A percentile compares a stretch with the other conserved stretches of the same genome.
phyloP scores from a whole-genome alignment of 495 filamentous ascomycete genomes.

The Parmelia sp. region DNA sequence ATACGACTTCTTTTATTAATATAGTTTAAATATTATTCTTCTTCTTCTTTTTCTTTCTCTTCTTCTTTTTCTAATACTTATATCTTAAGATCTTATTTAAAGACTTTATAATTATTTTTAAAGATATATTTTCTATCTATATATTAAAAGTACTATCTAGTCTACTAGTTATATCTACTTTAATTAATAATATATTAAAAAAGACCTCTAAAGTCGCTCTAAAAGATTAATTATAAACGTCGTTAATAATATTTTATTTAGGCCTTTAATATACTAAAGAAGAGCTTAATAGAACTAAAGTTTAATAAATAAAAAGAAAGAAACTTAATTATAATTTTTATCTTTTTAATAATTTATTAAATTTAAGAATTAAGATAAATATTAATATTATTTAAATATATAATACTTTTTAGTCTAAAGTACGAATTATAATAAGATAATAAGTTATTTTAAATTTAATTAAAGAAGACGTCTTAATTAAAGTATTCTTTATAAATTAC shows the following conservation, averaged over 20 bases:
- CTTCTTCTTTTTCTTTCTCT: no score
- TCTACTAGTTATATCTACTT: background rate
- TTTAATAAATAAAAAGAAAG: background rate
- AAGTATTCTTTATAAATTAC: background rate
- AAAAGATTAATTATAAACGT: background rate
- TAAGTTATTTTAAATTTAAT: no score
- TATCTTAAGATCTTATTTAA: background rate
- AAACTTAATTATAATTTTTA: background rate
- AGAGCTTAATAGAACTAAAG: background rate
- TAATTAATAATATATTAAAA: background rate
- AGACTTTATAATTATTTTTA: background rate
- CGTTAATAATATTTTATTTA: background rate
- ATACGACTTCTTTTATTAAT: background rate
- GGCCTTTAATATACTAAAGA: background rate
- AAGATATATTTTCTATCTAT: background rate
- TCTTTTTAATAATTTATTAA: no score
- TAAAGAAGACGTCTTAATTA: background rate
- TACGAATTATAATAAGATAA: no score
- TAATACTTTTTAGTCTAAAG: no score
- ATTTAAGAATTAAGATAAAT: no score
- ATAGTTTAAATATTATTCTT: background rate
- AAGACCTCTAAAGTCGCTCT: conserved; percentile 1
- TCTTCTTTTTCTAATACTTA: no score
- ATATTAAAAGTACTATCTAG: background rate
- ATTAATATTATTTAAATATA: no score